Conservation (phyloP, 2,329 filamentous ascomycete genomes). For the Lecanicillium sp. region DNA sequence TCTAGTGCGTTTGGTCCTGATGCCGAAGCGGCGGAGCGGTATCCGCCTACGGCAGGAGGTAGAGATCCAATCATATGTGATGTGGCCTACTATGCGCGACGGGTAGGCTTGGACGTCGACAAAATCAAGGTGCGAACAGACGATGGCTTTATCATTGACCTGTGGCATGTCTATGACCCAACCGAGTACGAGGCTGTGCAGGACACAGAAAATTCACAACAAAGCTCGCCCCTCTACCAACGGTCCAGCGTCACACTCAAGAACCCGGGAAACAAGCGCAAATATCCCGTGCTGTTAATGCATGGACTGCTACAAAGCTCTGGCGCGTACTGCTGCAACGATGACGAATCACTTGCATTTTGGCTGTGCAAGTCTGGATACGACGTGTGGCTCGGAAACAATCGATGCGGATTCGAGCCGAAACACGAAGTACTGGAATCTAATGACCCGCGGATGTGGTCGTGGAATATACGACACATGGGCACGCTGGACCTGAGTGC, state of each 20-base stretch:
- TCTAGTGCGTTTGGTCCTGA: conserved; percentile 29
- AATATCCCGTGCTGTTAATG: conserved; percentile 79
- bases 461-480: conserved; percentile 94
- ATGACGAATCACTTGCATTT: conserved; percentile 84
- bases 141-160: conserved; percentile 81
- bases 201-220: conserved; percentile 42
- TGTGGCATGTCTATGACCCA: conserved; percentile 88
- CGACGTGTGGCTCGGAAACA: conserved; percentile 94
- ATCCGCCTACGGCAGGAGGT: conserved; percentile 68
- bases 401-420: conserved; percentile 77
- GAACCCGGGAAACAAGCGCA: conserved; percentile 37
- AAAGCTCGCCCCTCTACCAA: conserved; percentile 45
- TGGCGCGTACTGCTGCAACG: conserved; percentile 83
- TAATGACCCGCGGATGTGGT: conserved; percentile 85
- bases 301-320: conserved; percentile 83
- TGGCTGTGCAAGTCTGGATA: conserved; percentile 87
- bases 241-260: conserved; percentile 26
- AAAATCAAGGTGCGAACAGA: conserved; percentile 81
- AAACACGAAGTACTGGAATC: conserved; percentile 64
- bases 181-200: conserved; percentile 53
- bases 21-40: conserved; percentile 45
- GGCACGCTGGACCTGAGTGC: conserved; percentile 82
- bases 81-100: conserved; percentile 74
- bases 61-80: conserved; percentile 72
- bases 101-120: conserved; percentile 82